Conservation (phyloP, 2,329 filamentous ascomycete species). For the Colletotrichum sojae region DNA sequence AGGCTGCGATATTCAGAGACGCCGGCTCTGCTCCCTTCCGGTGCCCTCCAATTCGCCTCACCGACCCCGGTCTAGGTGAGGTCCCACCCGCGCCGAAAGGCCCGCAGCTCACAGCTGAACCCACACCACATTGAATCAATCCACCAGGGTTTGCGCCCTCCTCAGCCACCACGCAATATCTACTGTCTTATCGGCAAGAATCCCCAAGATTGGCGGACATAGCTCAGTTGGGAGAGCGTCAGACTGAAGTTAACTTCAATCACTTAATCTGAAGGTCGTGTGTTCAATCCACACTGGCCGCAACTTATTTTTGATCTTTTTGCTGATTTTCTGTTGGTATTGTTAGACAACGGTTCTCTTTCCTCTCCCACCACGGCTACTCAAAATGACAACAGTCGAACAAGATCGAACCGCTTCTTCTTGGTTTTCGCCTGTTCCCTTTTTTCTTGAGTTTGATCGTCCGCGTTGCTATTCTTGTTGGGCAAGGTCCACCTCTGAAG, state of each 20-base stretch:
- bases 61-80: background rate
- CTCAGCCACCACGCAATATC: background rate
- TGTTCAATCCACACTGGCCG: conserved; percentile 28
- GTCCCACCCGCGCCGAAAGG: no score
- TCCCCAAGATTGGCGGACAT: conserved; percentile 25
- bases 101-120: background rate
- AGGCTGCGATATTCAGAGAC: no score
- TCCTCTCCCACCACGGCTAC: no score
- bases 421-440: background rate
- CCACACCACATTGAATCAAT: background rate
- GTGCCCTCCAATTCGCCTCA: background rate
- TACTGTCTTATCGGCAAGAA: no score
- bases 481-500: conserved; percentile 3
- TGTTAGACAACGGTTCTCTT: background rate
- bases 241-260: conserved; percentile 5
- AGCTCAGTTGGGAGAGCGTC: conserved; percentile 28
- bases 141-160: conserved; percentile 1
- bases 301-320: conserved; percentile 5
- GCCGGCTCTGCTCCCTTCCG: no score
- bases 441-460: conserved; percentile 6
- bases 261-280: conserved; percentile 7
- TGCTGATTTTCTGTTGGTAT: background rate
- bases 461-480: conserved; percentile 21
- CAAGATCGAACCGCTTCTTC: background rate
- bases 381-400: background rate